phyloP scores from a whole-genome alignment of 129 eudicot genomes.

The Apium graveolens region DNA sequence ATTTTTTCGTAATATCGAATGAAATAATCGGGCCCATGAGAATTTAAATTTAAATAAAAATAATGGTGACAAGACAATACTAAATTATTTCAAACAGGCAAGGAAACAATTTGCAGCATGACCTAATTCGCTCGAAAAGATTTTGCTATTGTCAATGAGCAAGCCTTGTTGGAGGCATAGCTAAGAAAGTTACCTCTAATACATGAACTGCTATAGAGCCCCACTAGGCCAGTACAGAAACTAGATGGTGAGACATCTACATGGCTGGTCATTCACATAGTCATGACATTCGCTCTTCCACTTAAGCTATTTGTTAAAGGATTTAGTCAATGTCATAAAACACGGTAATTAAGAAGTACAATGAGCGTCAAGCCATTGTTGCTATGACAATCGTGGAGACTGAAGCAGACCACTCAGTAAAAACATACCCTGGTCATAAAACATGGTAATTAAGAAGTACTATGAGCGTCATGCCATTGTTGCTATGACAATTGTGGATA shows the following conservation, averaged over 20 bases:
- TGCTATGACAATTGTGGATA: background rate
- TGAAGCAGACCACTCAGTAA: background rate
- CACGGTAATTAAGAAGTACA: background rate
- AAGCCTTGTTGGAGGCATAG: background rate
- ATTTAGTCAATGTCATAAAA: background rate
- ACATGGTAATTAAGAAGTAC: background rate
- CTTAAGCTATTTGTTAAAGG: background rate
- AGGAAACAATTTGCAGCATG: constrained; percentile 4
- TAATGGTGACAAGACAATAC: no score
- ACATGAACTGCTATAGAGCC: background rate
- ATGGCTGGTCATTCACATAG: background rate
- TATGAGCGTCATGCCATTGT: background rate
- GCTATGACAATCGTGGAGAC: background rate
- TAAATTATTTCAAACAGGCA: background rate
- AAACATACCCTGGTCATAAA: background rate
- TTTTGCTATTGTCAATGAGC: background rate
- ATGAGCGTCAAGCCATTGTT: background rate
- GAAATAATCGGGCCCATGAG: background rate
- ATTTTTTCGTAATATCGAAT: no score
- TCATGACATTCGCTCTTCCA: background rate
- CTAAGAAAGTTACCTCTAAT: background rate
- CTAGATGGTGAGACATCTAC: background rate
- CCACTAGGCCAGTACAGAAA: background rate
- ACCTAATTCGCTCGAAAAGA: background rate
- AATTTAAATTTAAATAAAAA: background rate